phyloP scores from a whole-genome alignment of 208 protist species.

The Acanthamoeba healyi region DNA sequence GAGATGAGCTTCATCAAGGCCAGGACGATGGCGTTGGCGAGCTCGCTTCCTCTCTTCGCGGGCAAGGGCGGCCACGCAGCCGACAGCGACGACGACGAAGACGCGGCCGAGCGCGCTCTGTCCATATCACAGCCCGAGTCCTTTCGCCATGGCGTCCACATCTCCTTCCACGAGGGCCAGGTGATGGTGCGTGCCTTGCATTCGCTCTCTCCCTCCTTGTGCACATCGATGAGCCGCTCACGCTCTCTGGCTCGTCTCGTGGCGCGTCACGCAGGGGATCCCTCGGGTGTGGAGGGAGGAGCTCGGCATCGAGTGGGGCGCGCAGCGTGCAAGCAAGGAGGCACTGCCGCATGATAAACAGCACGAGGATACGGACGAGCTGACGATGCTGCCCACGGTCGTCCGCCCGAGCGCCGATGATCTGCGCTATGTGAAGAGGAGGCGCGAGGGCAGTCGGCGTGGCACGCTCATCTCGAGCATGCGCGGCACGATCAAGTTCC shows the following conservation, averaged over 20 bases:
- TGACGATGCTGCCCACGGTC: background rate
- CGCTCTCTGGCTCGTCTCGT: background rate
- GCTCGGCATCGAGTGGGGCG: background rate
- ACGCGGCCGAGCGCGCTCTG: too few species aligned
- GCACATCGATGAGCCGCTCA: background rate
- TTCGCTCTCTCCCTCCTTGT: background rate
- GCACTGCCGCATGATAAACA: too few species aligned
- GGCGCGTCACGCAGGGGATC: background rate
- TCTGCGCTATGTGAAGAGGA: background rate
- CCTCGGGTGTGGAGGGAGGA: background rate
- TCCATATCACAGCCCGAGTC: background rate
- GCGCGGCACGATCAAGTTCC: background rate
- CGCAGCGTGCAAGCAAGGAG: too few species aligned
- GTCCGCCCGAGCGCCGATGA: background rate
- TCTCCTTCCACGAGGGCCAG: constrained; percentile 21
- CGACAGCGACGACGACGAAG: background rate
- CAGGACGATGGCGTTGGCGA: background rate
- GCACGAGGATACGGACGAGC: background rate
- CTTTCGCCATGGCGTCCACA: constrained; percentile 63
- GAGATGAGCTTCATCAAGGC: background rate
- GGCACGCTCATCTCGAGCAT: background rate
- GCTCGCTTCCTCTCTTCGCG: background rate
- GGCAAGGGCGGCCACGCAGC: background rate
- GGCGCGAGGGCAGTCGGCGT: background rate
- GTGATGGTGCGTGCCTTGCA: too few species aligned